These are phyloP conservation scores for Sporothrix dimorphospora DNA, from an alignment of 2,329 filamentous ascomycete species.

Conservation along the genomic window DNA sequence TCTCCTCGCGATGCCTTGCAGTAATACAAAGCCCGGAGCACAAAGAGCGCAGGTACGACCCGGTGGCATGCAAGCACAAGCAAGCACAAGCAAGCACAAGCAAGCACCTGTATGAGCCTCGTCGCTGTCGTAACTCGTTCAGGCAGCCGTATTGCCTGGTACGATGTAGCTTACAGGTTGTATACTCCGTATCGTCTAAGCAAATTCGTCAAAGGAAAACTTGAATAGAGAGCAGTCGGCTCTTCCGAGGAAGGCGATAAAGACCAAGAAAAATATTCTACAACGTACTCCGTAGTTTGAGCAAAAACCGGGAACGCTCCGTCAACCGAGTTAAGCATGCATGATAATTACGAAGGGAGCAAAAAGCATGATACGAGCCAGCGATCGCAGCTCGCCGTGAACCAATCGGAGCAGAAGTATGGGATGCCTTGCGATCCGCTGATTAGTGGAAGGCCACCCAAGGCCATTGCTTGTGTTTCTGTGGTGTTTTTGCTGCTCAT, in stretches of 20 bases:
- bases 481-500: no score
- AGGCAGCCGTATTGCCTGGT: neutral
- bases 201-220: neutral
- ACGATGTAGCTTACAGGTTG: no score
- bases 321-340: neutral
- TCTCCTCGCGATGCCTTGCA: neutral
- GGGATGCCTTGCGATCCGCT: neutral
- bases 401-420: neutral
- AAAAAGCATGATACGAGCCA: conserved; percentile 12
- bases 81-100: neutral
- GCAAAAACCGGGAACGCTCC: neutral
- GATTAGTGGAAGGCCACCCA: neutral
- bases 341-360: conserved; percentile 16
- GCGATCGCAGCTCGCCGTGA: neutral
- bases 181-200: neutral
- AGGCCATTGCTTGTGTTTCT: no score
- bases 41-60: neutral
- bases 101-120: neutral
- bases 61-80: neutral
- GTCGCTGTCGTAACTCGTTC: neutral
- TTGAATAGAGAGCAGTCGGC: neutral
- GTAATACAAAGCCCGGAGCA: neutral
- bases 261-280: neutral
- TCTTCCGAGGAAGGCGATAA: neutral
- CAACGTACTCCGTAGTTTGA: neutral